Evolutionary conservation across 768 basidiomycete species (phyloP), one percentile per base, ranked within the genome.

Genomic region (Rhodotorula taiwanensis): DNA sequence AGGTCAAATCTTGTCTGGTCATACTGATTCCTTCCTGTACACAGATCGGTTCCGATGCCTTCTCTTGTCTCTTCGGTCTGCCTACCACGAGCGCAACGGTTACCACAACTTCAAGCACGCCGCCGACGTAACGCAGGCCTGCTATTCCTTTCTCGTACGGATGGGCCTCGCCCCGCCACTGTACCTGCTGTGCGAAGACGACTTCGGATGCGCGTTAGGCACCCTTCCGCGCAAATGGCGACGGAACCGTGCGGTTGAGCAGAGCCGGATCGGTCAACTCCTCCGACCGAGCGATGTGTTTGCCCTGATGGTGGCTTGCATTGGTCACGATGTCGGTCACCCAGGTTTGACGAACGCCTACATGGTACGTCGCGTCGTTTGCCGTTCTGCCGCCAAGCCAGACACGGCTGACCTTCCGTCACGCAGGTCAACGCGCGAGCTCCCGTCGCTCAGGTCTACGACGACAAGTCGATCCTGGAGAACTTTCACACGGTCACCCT

Each of bases 31-130:
- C n/a, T n/a, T n/a, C n/a, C n/a, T n/a, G n/a, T n/a, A n/a, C 21
- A 54, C 75, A 90, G 91, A 80, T 68, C 83, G 86, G 76, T 81
- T 97, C 67, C 81, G 83, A 25, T 77, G 83, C 15, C 86, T 98
- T 71, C 80, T 99, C 44, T 83, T 84, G 70, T 89, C 94, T 68
- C 82, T 98, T n/a, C 84, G 86, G n/a, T 83, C 83, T 33, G 85
- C 94, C 54, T 99, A 99, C 75, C 87, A 92, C 64, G 81, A 83
- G 55, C 84, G 86, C 61, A 97, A 97, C 77, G 86, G 87, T 31
- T 99, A 99, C 76, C 95, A 99, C 80, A 99, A 98, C 74, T 98
- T 94, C 74, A 85, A 89, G 65, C 95, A 99, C 76, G 95, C 93
- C 1, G 79, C 95, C 47, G 95, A 99, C 75, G 95, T 98, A 21